Conservation (phyloP, 169 alveolate genomes). For the Neospora caninum region DNA sequence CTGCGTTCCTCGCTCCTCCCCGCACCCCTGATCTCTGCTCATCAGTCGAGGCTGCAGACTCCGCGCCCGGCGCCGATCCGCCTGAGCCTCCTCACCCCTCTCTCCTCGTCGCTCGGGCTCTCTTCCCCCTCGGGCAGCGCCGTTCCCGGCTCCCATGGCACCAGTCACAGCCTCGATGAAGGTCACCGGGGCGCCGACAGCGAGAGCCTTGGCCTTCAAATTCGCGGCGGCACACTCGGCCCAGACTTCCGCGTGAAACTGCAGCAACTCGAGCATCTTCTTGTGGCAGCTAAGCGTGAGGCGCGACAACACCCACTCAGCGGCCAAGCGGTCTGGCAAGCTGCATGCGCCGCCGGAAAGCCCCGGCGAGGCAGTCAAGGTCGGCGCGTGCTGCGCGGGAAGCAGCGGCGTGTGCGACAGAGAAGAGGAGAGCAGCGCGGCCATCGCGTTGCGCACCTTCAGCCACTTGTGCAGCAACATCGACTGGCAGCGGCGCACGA, state of each 20-base stretch:
- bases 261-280: slow-evolving; percentile 39
- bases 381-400: not conserved
- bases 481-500: slow-evolving; percentile 54
- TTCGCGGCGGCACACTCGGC: slow-evolving; percentile 47
- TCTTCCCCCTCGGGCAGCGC: not conserved
- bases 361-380: not conserved
- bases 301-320: slow-evolving; percentile 54
- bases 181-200: slow-evolving; percentile 9
- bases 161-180: not conserved
- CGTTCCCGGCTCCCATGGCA: not conserved
- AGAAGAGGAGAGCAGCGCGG: not conserved
- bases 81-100: not conserved
- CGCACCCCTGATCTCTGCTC: not conserved
- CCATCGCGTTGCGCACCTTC: slow-evolving; percentile 32
- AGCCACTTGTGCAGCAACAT: slow-evolving; percentile 62
- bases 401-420: not conserved
- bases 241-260: slow-evolving; percentile 46
- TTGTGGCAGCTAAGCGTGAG: slow-evolving; percentile 34
- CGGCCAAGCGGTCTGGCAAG: slow-evolving; percentile 40
- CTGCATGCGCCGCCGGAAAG: not conserved
- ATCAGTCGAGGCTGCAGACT: not conserved
- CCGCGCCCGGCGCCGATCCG: not conserved
- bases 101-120: not conserved
- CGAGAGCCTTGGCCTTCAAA: not conserved
- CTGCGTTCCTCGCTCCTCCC: not conserved